phyloP scores from a whole-genome alignment of 768 basidiomycete genomes.

The Kwoniella sp. region DNA sequence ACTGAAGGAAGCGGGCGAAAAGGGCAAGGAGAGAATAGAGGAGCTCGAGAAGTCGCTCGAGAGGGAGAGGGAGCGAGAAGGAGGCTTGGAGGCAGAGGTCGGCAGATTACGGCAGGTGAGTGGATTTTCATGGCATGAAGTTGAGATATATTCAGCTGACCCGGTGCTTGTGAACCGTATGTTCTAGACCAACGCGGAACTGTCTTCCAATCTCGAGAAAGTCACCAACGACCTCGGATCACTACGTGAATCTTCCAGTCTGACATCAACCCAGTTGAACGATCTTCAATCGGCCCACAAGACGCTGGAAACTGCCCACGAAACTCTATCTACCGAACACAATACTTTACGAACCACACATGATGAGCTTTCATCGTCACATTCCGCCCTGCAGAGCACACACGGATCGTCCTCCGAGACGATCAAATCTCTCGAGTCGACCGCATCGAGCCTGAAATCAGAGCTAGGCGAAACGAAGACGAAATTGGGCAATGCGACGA shows the following conservation, averaged over 20 bases:
- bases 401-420: conserved; percentile 10
- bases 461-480: conserved; percentile 12
- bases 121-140: not conserved
- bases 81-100: conserved; percentile 48
- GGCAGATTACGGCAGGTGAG: conserved; percentile 48
- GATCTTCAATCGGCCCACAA: conserved; percentile 22
- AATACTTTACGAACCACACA: conserved; percentile 21
- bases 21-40: conserved; percentile 21
- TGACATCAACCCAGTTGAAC: conserved; percentile 3
- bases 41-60: conserved; percentile 31
- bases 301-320: conserved; percentile 12
- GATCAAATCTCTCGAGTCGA: conserved; percentile 8
- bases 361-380: conserved; percentile 10
- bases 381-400: conserved; percentile 12
- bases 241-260: conserved; percentile 9
- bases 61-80: conserved; percentile 30
- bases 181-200: conserved; percentile 28
- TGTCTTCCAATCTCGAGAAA: conserved; percentile 20
- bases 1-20: conserved; percentile 19
- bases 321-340: conserved; percentile 19
- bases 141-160: not conserved
- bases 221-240: conserved; percentile 14
- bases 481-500: conserved; percentile 26
- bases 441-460: conserved; percentile 3
- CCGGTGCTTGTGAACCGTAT: not conserved